These are phyloP conservation scores for Ehretia macrophylla DNA, from an alignment of 257 asterid species.

Conservation along the genomic window DNA sequence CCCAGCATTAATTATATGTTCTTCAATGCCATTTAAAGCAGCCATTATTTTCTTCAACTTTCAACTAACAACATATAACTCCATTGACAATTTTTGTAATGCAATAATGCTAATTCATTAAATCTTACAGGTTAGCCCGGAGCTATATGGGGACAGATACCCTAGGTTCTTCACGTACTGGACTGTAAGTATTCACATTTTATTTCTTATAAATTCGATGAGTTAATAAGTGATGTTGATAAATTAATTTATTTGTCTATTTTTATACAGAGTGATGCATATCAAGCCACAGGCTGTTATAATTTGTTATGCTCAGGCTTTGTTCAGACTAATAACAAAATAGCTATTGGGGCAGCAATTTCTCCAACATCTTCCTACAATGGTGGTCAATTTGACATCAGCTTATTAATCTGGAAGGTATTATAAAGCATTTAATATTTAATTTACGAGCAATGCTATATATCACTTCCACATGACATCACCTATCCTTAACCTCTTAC, in stretches of 20 bases:
- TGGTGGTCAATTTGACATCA: conserved; percentile 86
- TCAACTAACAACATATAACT: neutral
- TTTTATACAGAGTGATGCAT: conserved; percentile 72
- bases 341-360: conserved; percentile 92
- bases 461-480: no score
- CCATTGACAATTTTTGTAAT: neutral
- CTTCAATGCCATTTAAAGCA: neutral
- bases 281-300: conserved; percentile 90
- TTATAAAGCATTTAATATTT: no score
- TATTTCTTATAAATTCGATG: neutral
- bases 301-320: conserved; percentile 90
- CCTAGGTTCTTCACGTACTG: conserved; percentile 93
- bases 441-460: no score
- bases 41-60: neutral
- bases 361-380: conserved; percentile 70
- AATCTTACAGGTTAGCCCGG: conserved; percentile 74
- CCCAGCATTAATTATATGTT: neutral
- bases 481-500: no score
- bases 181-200: conserved; percentile 57
- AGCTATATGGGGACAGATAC: conserved; percentile 78
- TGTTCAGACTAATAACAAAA: conserved; percentile 72
- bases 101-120: conserved; percentile 5
- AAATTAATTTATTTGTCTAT: neutral
- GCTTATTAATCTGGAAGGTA: conserved; percentile 90
- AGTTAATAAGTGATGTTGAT: no score